A percentile compares a stretch with the other conserved stretches of the same genome.
These are phyloP conservation scores for Polygonum aviculare DNA, from an alignment of 148 eudicot species.

Conservation along the genomic window DNA sequence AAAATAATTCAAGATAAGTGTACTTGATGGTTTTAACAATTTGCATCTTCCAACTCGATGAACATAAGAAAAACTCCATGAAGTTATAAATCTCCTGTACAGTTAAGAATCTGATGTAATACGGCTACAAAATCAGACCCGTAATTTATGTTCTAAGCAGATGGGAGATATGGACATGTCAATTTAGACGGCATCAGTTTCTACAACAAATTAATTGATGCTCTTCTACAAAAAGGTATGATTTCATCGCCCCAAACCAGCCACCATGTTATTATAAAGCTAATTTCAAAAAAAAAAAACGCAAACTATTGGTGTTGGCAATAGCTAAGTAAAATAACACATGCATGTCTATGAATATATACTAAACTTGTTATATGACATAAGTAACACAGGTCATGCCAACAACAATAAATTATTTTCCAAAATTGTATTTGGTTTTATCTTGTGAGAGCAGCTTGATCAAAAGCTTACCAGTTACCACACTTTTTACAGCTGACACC, in stretches of 20 bases:
- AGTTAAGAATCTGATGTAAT: background rate
- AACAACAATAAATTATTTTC: background rate
- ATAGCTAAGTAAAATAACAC: background rate
- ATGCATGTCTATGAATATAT: background rate
- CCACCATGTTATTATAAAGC: background rate
- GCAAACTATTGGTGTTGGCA: background rate
- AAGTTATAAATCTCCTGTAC: background rate
- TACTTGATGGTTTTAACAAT: conserved; percentile 1
- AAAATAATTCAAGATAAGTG: background rate
- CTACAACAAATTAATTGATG: conserved; percentile 47
- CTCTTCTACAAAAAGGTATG: conserved; percentile 48
- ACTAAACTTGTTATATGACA: background rate
- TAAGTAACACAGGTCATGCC: background rate
- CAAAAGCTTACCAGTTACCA: background rate
- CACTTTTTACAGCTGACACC: background rate
- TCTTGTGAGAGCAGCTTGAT: background rate
- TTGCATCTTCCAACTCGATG: background rate
- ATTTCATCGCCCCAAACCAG: background rate
- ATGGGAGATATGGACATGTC: conserved; percentile 50
- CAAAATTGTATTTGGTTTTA: background rate
- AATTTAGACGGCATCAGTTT: conserved; percentile 43
- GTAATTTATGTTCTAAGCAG: conserved; percentile 22
- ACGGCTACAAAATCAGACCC: background rate
- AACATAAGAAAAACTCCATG: background rate
- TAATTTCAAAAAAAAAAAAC: background rate